Base-by-base conservation (phyloP, 2,329 filamentous ascomycete genomes). In the Fusarium sterilihyphosum region DNA sequence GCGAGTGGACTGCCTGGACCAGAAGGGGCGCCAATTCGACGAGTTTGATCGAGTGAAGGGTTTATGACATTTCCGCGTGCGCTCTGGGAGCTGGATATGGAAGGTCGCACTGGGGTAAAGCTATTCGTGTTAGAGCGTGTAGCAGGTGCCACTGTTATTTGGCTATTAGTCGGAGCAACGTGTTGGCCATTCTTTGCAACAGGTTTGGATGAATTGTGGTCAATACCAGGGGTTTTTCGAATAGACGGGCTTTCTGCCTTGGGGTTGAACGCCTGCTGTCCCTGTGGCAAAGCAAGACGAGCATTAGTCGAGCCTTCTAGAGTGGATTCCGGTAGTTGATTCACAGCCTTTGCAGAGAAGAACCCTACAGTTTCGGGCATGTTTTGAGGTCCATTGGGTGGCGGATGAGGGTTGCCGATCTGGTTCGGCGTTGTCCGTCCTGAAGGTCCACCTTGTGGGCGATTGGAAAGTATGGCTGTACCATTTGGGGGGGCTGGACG, bases 221-320 rank as follows among this genome's bases (percentile, higher is more conserved):
- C 94, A 44, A 98, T 89, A 6, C 95, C 95, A 0, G 93, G 93
- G 1, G 96, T 98, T 80, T 96, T 95, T 70, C 94, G 90, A 79
- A 98, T 95, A 2, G 95, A 96, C 0, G 95, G 95, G 70, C 92
- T 94, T 78, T 95, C 92, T 11, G 91, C 88, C 66, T 91, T 91
- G 6, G 92, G 93, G 76, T 95, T 92, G 81, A 95, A 96, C 31
- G 87, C 85, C 18, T 90, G 87, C 31, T 85, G 84, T 13, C 84
- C 83, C 43, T 85, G 82, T 7, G 85, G 85, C 8, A 86, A 81
- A 8, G 82, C 79, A 40, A 84, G 83, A 16, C 80, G 84, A 53
- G 75, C 81, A 71, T 85, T 84, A 46, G 81, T 84, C 71, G 74
- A 86, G 54, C 68, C 82, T 66, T 68, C 75, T 84, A 81, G 70